phyloP scores from a whole-genome alignment of 768 basidiomycete genomes.

The Paxillus involutus region DNA sequence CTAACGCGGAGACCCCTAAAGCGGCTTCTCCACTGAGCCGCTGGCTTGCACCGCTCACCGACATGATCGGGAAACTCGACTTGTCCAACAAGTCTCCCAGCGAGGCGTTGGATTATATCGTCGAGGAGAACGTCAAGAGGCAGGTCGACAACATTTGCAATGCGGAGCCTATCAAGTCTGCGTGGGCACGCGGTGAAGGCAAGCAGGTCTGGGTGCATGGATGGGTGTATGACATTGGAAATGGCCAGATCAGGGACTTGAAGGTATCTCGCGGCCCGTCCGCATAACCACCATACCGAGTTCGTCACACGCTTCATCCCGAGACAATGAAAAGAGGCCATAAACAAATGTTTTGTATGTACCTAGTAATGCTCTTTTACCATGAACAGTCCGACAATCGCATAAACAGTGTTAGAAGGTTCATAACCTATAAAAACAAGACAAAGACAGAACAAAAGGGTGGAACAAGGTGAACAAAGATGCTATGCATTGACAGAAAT shows the following conservation, averaged over 20 bases:
- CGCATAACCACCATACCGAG: neutral
- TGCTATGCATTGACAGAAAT: slow-evolving; percentile 15
- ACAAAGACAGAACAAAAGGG: neutral
- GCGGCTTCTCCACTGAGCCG: slow-evolving; percentile 54
- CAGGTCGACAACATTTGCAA: slow-evolving; percentile 55
- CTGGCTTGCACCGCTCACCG: slow-evolving; percentile 72
- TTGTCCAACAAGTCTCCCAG: slow-evolving; percentile 36
- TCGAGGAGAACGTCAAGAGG: slow-evolving; percentile 59
- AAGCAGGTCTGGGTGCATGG: slow-evolving; percentile 62
- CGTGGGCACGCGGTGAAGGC: slow-evolving; percentile 34
- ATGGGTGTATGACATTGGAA: slow-evolving; percentile 69
- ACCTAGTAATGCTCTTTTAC: neutral
- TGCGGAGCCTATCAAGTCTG: slow-evolving; percentile 43
- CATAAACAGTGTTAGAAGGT: neutral
- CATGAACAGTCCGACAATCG: slow-evolving; percentile 6
- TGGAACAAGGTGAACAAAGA: slow-evolving; percentile 1
- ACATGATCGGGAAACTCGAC: slow-evolving; percentile 43
- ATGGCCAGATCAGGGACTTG: slow-evolving; percentile 61
- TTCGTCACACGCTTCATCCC: neutral
- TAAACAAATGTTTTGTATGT: neutral
- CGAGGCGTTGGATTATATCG: slow-evolving; percentile 45
- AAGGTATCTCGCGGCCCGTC: slow-evolving; percentile 37
- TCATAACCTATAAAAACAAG: neutral
- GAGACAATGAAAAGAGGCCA: neutral
- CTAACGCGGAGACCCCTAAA: slow-evolving; percentile 20